Conservation (phyloP, 108 stramenopile genomes). For the Licmophora abbreviata region DNA sequence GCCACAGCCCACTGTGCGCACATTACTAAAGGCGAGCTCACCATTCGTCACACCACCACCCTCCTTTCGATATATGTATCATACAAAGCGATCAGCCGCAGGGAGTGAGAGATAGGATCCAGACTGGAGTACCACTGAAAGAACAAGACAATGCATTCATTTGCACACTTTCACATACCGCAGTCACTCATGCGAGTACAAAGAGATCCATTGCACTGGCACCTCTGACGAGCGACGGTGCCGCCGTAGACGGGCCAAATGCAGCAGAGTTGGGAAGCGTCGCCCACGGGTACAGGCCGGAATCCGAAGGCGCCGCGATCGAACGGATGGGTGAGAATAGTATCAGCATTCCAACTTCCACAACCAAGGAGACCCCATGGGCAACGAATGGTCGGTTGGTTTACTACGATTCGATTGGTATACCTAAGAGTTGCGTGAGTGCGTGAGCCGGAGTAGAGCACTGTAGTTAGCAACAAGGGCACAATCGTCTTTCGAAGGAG, state of each 20-base stretch:
- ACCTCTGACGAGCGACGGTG: slow-evolving; percentile 35
- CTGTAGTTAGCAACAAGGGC: too few species aligned
- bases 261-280: slow-evolving; percentile 16
- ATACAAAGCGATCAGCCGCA: too few species aligned
- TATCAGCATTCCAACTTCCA: slow-evolving; percentile 36
- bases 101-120: too few species aligned
- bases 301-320: slow-evolving; percentile 50
- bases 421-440: too few species aligned
- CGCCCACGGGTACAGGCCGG: slow-evolving; percentile 15
- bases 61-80: too few species aligned
- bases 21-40: too few species aligned
- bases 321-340: slow-evolving; percentile 23
- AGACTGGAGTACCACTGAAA: too few species aligned
- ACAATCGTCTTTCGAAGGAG: too few species aligned
- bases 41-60: slow-evolving; percentile 60
- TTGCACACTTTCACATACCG: slow-evolving; percentile 6
- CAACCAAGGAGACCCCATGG: slow-evolving; percentile 34
- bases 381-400: slow-evolving; percentile 19
- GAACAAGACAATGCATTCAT: neutral
- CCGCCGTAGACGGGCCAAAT: slow-evolving; percentile 38
- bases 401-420: slow-evolving; percentile 36
- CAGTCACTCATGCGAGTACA: slow-evolving; percentile 39
- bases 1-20: neutral
- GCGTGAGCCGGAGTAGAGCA: too few species aligned
- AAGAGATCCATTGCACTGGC: slow-evolving; percentile 44